Evolutionary conservation across 805 yeast genomes (phyloP), one percentile per base, ranked within the genome.

Genomic region (Jamesozyma gamospora): DNA sequence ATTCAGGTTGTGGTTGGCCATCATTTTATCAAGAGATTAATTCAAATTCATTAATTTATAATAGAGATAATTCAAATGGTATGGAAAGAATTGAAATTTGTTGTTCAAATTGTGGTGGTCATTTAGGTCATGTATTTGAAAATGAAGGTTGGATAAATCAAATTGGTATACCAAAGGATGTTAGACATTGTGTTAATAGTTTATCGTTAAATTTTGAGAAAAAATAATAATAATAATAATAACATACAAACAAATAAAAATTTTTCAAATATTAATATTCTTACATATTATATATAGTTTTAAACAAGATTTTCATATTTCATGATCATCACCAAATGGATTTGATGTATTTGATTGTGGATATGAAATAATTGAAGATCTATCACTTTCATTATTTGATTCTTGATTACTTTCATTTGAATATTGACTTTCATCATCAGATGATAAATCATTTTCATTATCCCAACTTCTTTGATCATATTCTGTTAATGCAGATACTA

Each of bases 1-100:
- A 81, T 42, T 76, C 95, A 11, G 86, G 86, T 39, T 92, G 98
- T 61, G 98, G 98, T 2, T 92, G 98, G 98, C 98, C 98, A 1
- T 88, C 96, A 0, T 92, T 92, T 61, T 90, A 80, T 60, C 82
- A 85, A 42, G 96, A 55, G 26, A 40, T 94, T 1, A 66, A 84
- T 30, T 94, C 95, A 0, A 88, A 87, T 0, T 70, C 95, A 5
- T 70, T 92, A 30, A 69, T 61, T 16, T 67, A 80, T 11, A 62
- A 71, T 42, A 69, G 66, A 15, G 98, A 92, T 59, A 52, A 41
- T 0, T 60, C 79, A 7, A 62, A 65, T 36, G 97, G 97, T 0
- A 87, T 82, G 92, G 67, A 65, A 12, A 71, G 98, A 45, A 84
- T 78, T 11, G 99, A 92, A 58, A 88, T 92, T 79, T 70, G 81